Conservation (phyloP, 2,329 filamentous ascomycete genomes). For the Penicillium paneum region DNA sequence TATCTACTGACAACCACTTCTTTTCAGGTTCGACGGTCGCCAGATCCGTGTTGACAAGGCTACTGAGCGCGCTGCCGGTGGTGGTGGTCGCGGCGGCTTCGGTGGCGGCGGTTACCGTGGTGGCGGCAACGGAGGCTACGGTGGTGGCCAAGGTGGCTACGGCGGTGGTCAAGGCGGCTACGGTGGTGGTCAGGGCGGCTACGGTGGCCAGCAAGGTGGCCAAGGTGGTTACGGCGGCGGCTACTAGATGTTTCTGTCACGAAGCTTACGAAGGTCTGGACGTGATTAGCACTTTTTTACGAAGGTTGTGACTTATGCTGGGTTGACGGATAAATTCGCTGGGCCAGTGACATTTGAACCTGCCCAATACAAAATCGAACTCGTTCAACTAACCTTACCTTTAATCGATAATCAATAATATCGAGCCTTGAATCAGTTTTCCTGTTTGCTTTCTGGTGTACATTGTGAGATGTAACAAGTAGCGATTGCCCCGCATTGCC, state of each 20-base stretch:
- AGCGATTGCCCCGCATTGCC: not conserved
- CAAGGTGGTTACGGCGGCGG: conserved; percentile 4
- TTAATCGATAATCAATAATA: conserved; percentile 9
- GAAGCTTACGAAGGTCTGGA: conserved; percentile 8
- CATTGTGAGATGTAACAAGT: not conserved
- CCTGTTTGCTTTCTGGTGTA: not conserved
- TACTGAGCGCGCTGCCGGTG: conserved; percentile 8
- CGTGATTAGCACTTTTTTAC: conserved; percentile 6
- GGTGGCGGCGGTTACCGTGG: conserved; percentile 3
- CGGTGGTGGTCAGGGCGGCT: conserved; percentile 1
- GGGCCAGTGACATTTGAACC: conserved; percentile 2
- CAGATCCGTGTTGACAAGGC: conserved; percentile 11
- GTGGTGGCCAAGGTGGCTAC: conserved; percentile 4
- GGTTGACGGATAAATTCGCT: conserved; percentile 3
- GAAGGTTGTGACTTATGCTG: conserved; percentile 10
- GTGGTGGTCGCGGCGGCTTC: conserved; percentile 6
- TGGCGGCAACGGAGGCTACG: not conserved
- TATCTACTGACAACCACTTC: not conserved
- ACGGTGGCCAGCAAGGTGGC: conserved; percentile 1
- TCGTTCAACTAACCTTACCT: conserved; percentile 5
- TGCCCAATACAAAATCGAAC: conserved; percentile 8
- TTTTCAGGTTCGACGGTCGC: conserved; percentile 7
- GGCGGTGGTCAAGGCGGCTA: conserved; percentile 5
- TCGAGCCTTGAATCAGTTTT: conserved; percentile 2
- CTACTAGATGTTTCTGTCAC: conserved; percentile 5